Percentiles rank a stretch among this genome's conserved stretches.
These are phyloP conservation scores for Sporothrix pseudoabietina DNA, from an alignment of 2,329 filamentous ascomycete species.

Conservation along the genomic window DNA sequence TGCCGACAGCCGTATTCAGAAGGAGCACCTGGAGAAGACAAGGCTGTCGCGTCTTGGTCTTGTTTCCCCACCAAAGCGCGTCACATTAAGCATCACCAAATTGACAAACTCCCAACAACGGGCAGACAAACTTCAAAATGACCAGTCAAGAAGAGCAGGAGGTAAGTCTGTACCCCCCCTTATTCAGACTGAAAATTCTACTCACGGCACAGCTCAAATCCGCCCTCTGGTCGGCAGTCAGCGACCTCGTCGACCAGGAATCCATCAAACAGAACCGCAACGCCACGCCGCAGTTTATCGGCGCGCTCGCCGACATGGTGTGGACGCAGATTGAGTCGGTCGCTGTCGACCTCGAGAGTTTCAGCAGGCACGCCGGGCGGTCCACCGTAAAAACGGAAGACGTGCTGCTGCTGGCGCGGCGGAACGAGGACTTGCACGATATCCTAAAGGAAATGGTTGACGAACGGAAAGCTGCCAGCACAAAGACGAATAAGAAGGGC, in stretches of 20 bases:
- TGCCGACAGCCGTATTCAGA: background rate
- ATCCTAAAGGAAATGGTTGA: constrained; percentile 73
- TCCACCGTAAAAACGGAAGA: constrained; percentile 81
- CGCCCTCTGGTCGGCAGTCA: constrained; percentile 80
- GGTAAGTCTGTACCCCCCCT: constrained; percentile 31
- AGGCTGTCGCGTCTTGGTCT: constrained; percentile 15
- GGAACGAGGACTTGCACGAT: constrained; percentile 80
- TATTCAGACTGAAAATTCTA: no score
- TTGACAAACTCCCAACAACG: background rate
- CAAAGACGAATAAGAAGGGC: constrained; percentile 43
- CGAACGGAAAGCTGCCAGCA: constrained; percentile 51
- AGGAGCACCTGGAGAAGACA: background rate
- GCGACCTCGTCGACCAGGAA: constrained; percentile 87
- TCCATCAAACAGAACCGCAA: constrained; percentile 73
- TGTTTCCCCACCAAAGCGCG: constrained; percentile 16
- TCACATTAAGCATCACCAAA: background rate
- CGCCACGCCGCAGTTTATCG: constrained; percentile 89
- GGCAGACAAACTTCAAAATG: constrained; percentile 33
- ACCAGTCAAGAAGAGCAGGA: constrained; percentile 39
- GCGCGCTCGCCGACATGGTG: constrained; percentile 79
- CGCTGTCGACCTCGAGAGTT: constrained; percentile 58
- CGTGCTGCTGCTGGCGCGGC: constrained; percentile 80
- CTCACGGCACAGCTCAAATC: constrained; percentile 65
- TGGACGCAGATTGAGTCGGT: constrained; percentile 76
- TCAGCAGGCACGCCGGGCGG: constrained; percentile 75